These are phyloP conservation scores for Lasiodiplodia citricola DNA, from an alignment of 2,329 filamentous ascomycete genomes.

Conservation along the genomic window DNA sequence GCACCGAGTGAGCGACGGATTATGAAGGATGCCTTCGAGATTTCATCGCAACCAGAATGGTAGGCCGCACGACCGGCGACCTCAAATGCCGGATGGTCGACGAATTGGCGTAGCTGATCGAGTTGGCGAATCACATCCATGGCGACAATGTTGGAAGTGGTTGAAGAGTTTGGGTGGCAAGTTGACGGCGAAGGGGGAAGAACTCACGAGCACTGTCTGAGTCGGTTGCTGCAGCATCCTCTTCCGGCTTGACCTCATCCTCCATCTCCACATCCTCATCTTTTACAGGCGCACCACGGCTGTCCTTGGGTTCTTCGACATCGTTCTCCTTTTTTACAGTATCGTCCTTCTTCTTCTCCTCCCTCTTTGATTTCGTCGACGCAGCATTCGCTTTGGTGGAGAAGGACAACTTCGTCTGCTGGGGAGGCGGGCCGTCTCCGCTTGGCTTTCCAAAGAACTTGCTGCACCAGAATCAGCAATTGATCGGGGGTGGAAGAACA, in stretches of 20 bases:
- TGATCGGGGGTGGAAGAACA: constrained; percentile 27
- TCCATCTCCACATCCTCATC: constrained; percentile 25
- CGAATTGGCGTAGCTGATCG: neutral
- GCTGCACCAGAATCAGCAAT: constrained; percentile 53
- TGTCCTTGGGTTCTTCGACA: constrained; percentile 20
- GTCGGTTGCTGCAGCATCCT: constrained; percentile 7
- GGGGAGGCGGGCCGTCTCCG: constrained; percentile 63
- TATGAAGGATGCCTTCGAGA: neutral
- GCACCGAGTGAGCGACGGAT: neutral
- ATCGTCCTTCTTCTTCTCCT: neutral
- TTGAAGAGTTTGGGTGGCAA: neutral
- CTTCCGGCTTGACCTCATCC: constrained; percentile 3
- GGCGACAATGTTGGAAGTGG: neutral
- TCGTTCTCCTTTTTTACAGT: constrained; percentile 27
- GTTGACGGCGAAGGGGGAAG: neutral
- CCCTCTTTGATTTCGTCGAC: neutral
- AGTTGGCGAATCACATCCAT: neutral
- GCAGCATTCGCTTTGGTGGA: constrained; percentile 52
- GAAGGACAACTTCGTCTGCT: constrained; percentile 80
- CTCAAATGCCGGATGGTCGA: neutral
- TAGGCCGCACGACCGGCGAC: neutral
- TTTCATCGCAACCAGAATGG: neutral
- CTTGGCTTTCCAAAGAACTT: constrained; percentile 81
- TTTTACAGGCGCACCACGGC: neutral
- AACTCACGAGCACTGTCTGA: constrained; percentile 18